A percentile compares a stretch with the other conserved stretches of the same genome.
These are phyloP conservation scores for Calcarisporium arbuscula DNA, from an alignment of 2,329 filamentous ascomycete genomes.

Conservation along the genomic window DNA sequence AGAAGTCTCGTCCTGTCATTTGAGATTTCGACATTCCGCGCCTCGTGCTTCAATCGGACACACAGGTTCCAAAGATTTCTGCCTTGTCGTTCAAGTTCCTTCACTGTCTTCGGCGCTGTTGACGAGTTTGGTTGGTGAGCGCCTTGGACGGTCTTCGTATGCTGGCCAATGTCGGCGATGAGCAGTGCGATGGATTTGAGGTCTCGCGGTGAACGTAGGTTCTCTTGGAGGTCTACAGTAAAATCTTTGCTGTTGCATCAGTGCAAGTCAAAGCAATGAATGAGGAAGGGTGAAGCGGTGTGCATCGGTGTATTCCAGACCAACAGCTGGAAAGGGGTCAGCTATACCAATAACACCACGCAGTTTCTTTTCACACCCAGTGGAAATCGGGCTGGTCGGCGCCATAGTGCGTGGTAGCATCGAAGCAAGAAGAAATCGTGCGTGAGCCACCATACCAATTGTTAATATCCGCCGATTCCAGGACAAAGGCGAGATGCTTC, in stretches of 20 bases:
- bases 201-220: conserved; percentile 12
- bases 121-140: conserved; percentile 7
- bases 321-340: too few species aligned
- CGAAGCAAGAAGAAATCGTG: too few species aligned
- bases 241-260: conserved; percentile 18
- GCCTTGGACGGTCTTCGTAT: conserved; percentile 17
- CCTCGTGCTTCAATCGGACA: conserved; percentile 39
- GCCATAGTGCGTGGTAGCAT: too few species aligned
- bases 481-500: too few species aligned
- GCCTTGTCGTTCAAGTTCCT: conserved; percentile 49
- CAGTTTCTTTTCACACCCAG: conserved; percentile 17
- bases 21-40: conserved; percentile 11
- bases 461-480: too few species aligned
- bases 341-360: conserved; percentile 16
- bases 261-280: neutral
- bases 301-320: neutral
- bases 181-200: conserved; percentile 36
- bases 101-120: conserved; percentile 4
- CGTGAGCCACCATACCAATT: too few species aligned
- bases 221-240: conserved; percentile 17
- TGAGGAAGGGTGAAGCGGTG: neutral
- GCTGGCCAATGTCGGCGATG: conserved; percentile 20
- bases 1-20: conserved; percentile 24
- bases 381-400: conserved; percentile 8
- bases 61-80: conserved; percentile 62